Base-by-base conservation (phyloP, 192 early-diverging fungal genomes). In the Gorgonomyces haynaldii region DNA sequence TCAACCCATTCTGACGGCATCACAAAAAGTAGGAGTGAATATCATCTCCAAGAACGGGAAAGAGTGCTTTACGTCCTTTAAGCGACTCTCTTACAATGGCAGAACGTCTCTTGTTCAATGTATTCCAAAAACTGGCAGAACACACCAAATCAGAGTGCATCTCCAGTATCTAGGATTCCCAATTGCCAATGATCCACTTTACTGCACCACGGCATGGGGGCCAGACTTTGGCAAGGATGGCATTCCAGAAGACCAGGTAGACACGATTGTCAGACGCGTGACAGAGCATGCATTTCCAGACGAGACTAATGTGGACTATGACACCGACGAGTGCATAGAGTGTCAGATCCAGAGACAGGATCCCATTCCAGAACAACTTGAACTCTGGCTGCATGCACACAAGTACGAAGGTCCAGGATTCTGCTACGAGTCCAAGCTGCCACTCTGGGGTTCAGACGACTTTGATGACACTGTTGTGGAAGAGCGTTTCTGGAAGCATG, bases 141-240 rank as follows among this genome's bases (percentile, higher is more conserved):
- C 92, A 9, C 95, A 98, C 47, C 95, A 98, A 65, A 96, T 98
- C 50, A 81, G 95, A 25, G 92, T 98, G 34, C 95, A 98, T 52
- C 57, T 98, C 24, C 87, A 90, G 64, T 91, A 79, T 53, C 71
- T 98, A 0, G 95, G 95, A 3, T 74, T 76, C 42, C 91, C 92
- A 1, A 95, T 98, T 43, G 88, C 83, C 16, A 96, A 98, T 53
- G 95, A 98, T 53, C 95, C 95, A 9, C 50, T 96, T 1, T 98
- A 98, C 62, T 72, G 79, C 37, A 77, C 53, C 7, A 72, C 78
- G 0, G 65, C 81, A 0, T 96, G 90, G 88, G 86, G 83, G 13
- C 13, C 41, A 6, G 31, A 53, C 0, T 51, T 77, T 41, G 82
- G 85, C 17, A 69, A 78, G 42, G 70, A 70, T 4, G 54, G 53